Evolutionary conservation across 1,284 basidiomycete genomes (phyloP).

Genomic region (Tausonia pullulans): DNA sequence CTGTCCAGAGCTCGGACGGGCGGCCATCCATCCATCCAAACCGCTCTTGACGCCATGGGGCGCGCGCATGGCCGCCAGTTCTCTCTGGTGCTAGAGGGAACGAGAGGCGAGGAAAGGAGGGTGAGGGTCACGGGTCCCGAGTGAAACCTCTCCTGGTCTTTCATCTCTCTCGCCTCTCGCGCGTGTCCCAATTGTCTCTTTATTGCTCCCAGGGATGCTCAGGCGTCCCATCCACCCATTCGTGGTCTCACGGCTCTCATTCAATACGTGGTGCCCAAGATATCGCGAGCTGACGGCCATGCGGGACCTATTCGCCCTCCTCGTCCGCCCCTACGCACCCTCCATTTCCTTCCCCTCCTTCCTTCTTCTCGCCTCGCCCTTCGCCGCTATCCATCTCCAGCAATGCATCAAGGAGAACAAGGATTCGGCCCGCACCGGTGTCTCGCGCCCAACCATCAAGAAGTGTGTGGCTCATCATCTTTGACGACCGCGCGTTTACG

Average conservation of each 20-base stretch:
- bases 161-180: background rate
- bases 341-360: background rate
- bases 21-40: too few relatives aligned
- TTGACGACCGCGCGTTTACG: background rate
- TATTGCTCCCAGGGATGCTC: background rate
- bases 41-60: too few relatives aligned
- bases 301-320: background rate
- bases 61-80: too few relatives aligned
- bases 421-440: constrained; percentile 69
- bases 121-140: too few relatives aligned
- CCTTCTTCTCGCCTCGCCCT: background rate
- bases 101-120: too few relatives aligned
- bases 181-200: constrained; percentile 2
- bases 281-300: constrained; percentile 4
- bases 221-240: background rate
- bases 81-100: too few relatives aligned
- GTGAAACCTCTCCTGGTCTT: too few relatives aligned
- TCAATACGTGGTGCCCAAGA: background rate
- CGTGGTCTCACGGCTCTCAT: background rate
- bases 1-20: too few relatives aligned
- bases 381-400: constrained; percentile 22
- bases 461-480: constrained; percentile 46
- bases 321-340: background rate
- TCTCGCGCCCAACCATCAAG: constrained; percentile 85
- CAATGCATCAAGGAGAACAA: constrained; percentile 67